phyloP scores from a whole-genome alignment of 1,284 basidiomycete species.

The Peniophora sp. region DNA sequence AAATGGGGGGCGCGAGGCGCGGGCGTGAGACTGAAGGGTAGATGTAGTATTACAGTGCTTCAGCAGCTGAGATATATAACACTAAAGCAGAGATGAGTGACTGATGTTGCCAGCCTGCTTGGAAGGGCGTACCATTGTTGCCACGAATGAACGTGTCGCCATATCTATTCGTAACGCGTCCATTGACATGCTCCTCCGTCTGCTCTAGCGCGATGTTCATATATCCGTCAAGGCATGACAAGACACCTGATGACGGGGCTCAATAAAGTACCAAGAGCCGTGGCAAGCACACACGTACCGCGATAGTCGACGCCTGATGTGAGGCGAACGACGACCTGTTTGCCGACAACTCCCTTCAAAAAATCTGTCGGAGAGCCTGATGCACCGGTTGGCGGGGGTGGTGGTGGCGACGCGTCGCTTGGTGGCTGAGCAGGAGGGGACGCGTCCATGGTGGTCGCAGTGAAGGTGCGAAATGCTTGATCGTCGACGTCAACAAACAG shows the following conservation, averaged over 20 bases:
- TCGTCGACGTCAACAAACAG: too few relatives aligned
- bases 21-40: neutral
- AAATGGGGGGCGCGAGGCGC: neutral
- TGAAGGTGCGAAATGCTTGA: neutral
- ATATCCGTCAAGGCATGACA: conserved; percentile 96
- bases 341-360: conserved; percentile 90
- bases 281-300: conserved; percentile 50
- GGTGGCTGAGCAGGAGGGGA: conserved; percentile 18
- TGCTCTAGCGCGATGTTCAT: conserved; percentile 99
- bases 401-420: conserved; percentile 32
- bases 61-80: conserved; percentile 38
- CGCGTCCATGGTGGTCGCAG: conserved; percentile 15
- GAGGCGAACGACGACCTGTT: conserved; percentile 87
- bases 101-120: neutral
- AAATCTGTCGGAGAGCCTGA: conserved; percentile 85
- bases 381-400: conserved; percentile 34
- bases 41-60: conserved; percentile 19
- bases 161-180: conserved; percentile 78
- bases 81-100: conserved; percentile 17
- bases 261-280: too few relatives aligned
- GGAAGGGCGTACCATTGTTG: conserved; percentile 80
- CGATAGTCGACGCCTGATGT: conserved; percentile 96
- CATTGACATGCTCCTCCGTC: conserved; percentile 92
- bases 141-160: conserved; percentile 95
- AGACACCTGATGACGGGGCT: conserved; percentile 70